Conservation (phyloP, 352 stramenopile genomes). For the Globisporangium nagaii region DNA sequence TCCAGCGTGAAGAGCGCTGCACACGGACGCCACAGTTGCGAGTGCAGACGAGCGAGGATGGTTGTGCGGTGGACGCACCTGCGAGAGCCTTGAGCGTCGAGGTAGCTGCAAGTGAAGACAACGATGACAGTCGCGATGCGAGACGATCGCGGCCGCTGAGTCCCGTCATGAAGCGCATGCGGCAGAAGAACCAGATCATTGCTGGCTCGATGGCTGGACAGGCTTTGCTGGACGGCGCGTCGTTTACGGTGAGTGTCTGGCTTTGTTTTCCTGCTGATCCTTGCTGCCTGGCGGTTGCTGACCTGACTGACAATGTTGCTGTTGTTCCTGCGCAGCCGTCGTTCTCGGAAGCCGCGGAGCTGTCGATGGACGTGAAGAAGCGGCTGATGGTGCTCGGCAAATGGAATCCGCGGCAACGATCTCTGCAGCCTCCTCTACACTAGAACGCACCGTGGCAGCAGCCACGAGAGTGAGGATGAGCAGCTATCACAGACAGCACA, state of each 20-base stretch:
- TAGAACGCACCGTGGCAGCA: background rate
- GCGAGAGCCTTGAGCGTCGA: background rate
- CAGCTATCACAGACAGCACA: background rate
- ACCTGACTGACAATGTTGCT: background rate
- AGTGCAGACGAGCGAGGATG: background rate
- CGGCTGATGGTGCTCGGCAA: conserved; percentile 45
- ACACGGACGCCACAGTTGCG: no score
- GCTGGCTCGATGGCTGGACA: background rate
- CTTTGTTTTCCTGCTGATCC: background rate
- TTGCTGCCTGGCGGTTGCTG: background rate
- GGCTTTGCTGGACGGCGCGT: background rate
- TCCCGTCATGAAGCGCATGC: conserved; percentile 50
- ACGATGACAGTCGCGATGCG: conserved; percentile 5
- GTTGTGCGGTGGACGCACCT: background rate
- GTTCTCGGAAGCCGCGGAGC: conserved; percentile 35
- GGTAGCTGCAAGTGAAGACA: conserved; percentile 7
- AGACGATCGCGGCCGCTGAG: conserved; percentile 27
- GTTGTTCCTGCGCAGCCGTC: conserved; percentile 1
- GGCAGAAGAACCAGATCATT: conserved; percentile 14
- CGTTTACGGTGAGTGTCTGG: background rate
- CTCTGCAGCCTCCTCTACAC: background rate
- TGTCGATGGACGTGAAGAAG: conserved; percentile 59
- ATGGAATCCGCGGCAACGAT: conserved; percentile 18
- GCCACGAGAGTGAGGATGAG: no score
- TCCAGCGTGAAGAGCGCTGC: no score